Conservation (phyloP, 345 rosid genomes). For the Corchorus capsularis region DNA sequence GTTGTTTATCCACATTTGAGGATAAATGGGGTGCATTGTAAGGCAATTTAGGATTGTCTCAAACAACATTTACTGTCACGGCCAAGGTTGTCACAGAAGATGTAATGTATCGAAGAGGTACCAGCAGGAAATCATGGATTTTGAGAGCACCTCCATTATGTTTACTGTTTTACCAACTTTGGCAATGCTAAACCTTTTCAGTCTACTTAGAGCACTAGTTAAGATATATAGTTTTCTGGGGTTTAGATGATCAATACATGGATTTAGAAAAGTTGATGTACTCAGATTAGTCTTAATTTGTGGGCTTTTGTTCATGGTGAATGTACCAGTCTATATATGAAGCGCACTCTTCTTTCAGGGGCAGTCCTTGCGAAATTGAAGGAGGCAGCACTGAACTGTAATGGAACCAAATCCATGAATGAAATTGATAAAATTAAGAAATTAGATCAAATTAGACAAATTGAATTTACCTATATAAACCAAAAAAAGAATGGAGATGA, state of each 20-base stretch:
- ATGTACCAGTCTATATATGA: conserved; percentile 36
- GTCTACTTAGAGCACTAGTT: conserved; percentile 24
- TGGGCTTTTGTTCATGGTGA: conserved; percentile 31
- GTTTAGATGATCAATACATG: neutral
- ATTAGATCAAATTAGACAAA: no score
- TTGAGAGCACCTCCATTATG: conserved; percentile 37
- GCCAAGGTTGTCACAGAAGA: conserved; percentile 40
- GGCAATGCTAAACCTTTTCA: conserved; percentile 44
- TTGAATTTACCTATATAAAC: no score
- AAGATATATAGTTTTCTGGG: neutral
- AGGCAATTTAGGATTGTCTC: conserved; percentile 36
- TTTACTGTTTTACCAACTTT: conserved; percentile 38
- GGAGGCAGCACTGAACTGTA: no score
- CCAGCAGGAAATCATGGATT: conserved; percentile 42
- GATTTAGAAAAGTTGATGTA: neutral
- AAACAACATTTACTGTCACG: conserved; percentile 38
- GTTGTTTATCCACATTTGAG: no score
- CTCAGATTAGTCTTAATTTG: conserved; percentile 33
- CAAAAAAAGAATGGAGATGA: no score
- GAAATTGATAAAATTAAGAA: no score
- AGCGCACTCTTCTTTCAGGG: conserved; percentile 32
- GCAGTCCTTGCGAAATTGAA: no score
- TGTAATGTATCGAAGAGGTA: conserved; percentile 36
- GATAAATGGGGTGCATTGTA: no score
- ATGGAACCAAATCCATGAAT: no score